phyloP scores from a whole-genome alignment of 768 basidiomycete genomes.

The Dioszegia hungarica region DNA sequence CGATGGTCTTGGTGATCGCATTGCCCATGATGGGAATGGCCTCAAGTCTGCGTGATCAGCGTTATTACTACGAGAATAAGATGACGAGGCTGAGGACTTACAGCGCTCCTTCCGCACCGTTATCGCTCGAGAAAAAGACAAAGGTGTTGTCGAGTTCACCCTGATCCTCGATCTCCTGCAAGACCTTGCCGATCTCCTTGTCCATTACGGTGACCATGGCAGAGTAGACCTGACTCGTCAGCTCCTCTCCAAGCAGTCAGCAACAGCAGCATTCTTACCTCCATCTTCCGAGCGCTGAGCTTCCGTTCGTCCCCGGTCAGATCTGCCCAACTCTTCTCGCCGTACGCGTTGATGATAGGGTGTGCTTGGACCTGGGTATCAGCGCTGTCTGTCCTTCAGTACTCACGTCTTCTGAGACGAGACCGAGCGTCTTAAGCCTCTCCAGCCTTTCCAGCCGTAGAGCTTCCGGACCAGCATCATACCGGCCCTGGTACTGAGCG shows the following conservation, averaged over 20 bases:
- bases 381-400: background rate
- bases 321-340: slow-evolving; percentile 27
- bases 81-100: slow-evolving; percentile 9
- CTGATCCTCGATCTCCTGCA: slow-evolving; percentile 26
- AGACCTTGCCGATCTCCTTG: slow-evolving; percentile 34
- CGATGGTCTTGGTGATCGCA: slow-evolving; percentile 13
- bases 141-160: slow-evolving; percentile 45
- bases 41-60: slow-evolving; percentile 21
- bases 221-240: slow-evolving; percentile 23
- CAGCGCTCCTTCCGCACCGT: slow-evolving; percentile 43
- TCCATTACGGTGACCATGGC: slow-evolving; percentile 44
- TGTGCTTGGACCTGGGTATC: slow-evolving; percentile 23
- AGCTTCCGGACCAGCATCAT: slow-evolving; percentile 41
- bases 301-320: slow-evolving; percentile 26
- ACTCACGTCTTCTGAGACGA: slow-evolving; percentile 25
- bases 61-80: no score
- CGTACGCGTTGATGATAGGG: slow-evolving; percentile 30
- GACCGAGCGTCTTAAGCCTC: slow-evolving; percentile 31
- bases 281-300: slow-evolving; percentile 32
- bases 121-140: slow-evolving; percentile 42
- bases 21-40: slow-evolving; percentile 34
- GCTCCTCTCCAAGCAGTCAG: background rate
- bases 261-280: background rate
- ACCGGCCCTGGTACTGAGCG: slow-evolving; percentile 36
- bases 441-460: slow-evolving; percentile 29